phyloP scores from a whole-genome alignment of 1,139 yeast genomes.

The Williopsis jadinii region DNA sequence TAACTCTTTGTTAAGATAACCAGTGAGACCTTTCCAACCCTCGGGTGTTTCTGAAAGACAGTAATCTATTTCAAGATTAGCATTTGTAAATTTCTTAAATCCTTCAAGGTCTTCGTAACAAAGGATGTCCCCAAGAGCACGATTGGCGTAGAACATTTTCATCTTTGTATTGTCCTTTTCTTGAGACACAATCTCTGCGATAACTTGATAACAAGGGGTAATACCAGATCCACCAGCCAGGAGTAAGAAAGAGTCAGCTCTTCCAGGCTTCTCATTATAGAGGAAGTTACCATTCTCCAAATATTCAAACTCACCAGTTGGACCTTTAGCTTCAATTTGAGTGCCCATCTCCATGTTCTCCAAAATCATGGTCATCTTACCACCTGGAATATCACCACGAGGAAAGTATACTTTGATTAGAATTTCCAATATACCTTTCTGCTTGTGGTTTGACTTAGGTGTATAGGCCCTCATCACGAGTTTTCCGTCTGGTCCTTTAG shows the following conservation, averaged over 20 bases:
- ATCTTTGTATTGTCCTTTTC: constrained; percentile 41
- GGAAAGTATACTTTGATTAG: constrained; percentile 27
- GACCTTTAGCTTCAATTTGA: constrained; percentile 40
- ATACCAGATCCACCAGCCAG: constrained; percentile 54
- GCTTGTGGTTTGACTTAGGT: constrained; percentile 30
- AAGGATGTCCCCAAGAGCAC: constrained; percentile 39
- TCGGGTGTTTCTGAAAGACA: constrained; percentile 34
- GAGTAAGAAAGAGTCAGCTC: constrained; percentile 36
- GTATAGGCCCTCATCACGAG: constrained; percentile 38
- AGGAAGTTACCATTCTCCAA: constrained; percentile 33
- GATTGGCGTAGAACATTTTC: constrained; percentile 41
- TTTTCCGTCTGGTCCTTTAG: constrained; percentile 19
- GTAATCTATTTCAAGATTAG: constrained; percentile 38
- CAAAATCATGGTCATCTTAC: constrained; percentile 23
- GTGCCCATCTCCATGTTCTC: constrained; percentile 23
- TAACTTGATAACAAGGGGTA: constrained; percentile 49
- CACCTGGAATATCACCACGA: constrained; percentile 23
- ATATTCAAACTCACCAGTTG: constrained; percentile 53
- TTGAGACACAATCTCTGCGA: constrained; percentile 38
- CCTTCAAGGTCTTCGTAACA: constrained; percentile 40
- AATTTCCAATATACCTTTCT: constrained; percentile 22
- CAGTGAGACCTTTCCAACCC: constrained; percentile 34
- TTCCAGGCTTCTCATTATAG: constrained; percentile 21
- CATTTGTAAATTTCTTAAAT: constrained; percentile 29
- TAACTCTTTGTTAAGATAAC: constrained; percentile 12